Evolutionary conservation across 352 stramenopile genomes (phyloP).

Genomic region (Saprolegnia parasitica): DNA sequence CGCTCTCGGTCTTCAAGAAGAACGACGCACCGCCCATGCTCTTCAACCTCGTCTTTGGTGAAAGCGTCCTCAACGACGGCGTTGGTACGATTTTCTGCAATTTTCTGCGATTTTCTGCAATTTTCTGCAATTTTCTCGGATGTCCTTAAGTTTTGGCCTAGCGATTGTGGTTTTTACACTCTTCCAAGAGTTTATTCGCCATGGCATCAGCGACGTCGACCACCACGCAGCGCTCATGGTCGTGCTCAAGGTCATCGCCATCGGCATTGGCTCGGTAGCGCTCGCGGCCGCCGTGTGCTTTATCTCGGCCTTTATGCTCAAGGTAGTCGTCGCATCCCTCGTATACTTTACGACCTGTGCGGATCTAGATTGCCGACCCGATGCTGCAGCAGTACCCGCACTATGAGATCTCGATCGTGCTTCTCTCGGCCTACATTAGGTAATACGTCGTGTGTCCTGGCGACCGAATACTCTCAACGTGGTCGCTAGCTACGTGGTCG

Average conservation of each 20-base stretch:
- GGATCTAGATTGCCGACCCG: constrained; percentile 46
- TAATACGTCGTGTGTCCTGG: background rate
- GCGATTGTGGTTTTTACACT: constrained; percentile 80
- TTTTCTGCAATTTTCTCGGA: no score
- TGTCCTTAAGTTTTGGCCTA: constrained; percentile 31
- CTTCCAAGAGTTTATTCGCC: constrained; percentile 79
- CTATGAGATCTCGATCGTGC: constrained; percentile 84
- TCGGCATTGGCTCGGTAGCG: constrained; percentile 72
- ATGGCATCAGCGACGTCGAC: constrained; percentile 58
- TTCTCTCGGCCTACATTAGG: constrained; percentile 69
- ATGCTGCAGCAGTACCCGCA: constrained; percentile 68
- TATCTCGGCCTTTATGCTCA: constrained; percentile 75
- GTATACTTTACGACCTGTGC: no score
- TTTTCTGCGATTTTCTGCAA: no score
- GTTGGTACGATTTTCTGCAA: constrained; percentile 67
- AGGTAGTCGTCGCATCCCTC: constrained; percentile 32
- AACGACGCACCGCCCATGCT: constrained; percentile 78
- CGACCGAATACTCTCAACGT: background rate
- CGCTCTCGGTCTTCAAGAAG: constrained; percentile 91
- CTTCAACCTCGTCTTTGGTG: constrained; percentile 95
- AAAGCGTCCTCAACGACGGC: constrained; percentile 94
- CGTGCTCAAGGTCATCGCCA: constrained; percentile 76
- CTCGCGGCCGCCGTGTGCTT: constrained; percentile 68
- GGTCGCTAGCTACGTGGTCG: constrained; percentile 58
- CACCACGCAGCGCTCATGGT: constrained; percentile 69